phyloP scores from a whole-genome alignment of 1,139 yeast species.

The Candida mesenterica region DNA sequence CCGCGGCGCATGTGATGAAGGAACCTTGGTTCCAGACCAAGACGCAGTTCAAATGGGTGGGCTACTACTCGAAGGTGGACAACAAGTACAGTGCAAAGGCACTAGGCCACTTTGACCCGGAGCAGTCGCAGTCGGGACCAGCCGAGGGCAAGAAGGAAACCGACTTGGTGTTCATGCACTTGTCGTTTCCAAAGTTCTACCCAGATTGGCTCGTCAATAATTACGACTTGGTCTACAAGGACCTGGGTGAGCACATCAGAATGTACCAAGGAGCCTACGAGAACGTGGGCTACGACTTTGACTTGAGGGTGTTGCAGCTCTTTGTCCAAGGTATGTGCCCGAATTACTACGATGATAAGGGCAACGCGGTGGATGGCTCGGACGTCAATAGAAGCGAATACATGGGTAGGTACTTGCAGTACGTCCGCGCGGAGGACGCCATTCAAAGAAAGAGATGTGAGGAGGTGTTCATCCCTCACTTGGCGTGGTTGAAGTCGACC shows the following conservation, averaged over 20 bases:
- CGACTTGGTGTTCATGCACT: constrained; percentile 51
- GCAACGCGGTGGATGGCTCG: constrained; percentile 29
- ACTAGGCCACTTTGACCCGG: constrained; percentile 61
- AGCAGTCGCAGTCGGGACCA: constrained; percentile 18
- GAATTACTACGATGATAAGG: constrained; percentile 32
- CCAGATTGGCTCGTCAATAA: constrained; percentile 50
- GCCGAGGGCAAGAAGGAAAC: constrained; percentile 24
- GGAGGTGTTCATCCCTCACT: constrained; percentile 30
- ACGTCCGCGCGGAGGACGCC: constrained; percentile 26
- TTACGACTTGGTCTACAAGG: constrained; percentile 41
- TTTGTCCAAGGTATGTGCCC: constrained; percentile 42
- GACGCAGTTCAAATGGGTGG: constrained; percentile 51
- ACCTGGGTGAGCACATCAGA: constrained; percentile 40
- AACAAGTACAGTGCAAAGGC: constrained; percentile 50
- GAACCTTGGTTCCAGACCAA: constrained; percentile 54
- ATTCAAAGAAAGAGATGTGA: constrained; percentile 30
- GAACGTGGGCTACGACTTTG: constrained; percentile 53
- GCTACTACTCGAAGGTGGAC: constrained; percentile 41
- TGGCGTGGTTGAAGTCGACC: constrained; percentile 25
- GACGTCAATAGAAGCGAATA: constrained; percentile 24
- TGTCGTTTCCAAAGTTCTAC: constrained; percentile 63
- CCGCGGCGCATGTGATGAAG: constrained; percentile 55
- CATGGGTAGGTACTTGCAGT: constrained; percentile 35
- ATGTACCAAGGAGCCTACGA: constrained; percentile 43
- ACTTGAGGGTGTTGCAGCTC: constrained; percentile 38